Percentiles rank a stretch among this genome's conserved stretches.
phyloP scores from a whole-genome alignment of 768 basidiomycete genomes.

The Lanmaoa rubissima region DNA sequence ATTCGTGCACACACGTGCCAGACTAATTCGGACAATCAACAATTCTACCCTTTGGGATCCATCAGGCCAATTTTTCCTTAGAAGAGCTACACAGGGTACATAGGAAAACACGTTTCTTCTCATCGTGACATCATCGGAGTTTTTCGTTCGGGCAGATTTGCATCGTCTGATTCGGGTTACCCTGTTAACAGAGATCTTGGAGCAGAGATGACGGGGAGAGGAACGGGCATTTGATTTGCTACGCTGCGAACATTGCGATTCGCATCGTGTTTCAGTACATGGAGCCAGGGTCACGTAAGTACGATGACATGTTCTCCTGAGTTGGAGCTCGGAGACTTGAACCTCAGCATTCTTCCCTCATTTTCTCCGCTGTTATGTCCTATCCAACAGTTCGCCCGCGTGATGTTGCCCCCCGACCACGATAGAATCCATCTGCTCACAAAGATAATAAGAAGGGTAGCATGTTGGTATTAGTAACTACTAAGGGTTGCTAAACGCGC shows the following conservation, averaged over 20 bases:
- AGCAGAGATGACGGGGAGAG: neutral
- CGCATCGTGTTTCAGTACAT: neutral
- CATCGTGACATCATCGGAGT: neutral
- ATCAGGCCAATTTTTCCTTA: no score
- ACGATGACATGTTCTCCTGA: neutral
- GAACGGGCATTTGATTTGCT: conserved; percentile 3
- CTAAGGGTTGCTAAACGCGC: neutral
- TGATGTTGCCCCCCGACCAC: conserved; percentile 41
- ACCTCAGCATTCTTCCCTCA: neutral
- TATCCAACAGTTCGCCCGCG: conserved; percentile 36
- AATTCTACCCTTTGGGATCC: no score
- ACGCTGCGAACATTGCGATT: neutral
- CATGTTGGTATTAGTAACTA: neutral
- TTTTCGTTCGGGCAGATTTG: neutral
- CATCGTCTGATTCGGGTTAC: no score
- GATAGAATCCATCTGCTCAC: conserved; percentile 49
- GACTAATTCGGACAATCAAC: no score
- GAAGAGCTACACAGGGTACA: no score
- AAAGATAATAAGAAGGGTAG: neutral
- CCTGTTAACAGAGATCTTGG: neutral
- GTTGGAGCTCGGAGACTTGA: neutral
- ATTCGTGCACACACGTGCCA: no score
- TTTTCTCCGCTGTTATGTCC: conserved; percentile 17
- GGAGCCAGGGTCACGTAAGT: neutral
- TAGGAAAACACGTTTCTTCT: no score